Evolutionary conservation across 176 grass and related monocot species (phyloP).

Genomic region (barley (Hordeum vulgare)): DNA sequence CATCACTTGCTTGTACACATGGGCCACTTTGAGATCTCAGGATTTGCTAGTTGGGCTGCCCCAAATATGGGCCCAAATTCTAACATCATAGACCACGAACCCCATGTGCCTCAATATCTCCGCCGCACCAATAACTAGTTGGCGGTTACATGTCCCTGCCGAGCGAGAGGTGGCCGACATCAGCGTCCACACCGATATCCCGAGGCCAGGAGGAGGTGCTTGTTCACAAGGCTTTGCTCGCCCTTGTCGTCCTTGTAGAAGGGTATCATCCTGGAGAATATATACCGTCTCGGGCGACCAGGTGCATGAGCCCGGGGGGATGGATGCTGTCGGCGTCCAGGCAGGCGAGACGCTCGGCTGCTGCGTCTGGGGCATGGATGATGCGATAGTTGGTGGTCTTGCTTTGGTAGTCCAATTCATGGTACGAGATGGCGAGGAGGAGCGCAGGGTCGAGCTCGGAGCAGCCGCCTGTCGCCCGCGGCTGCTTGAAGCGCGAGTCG

Average conservation of each 20-base stretch:
- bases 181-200: slow-evolving; percentile 13
- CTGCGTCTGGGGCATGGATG: too few species aligned
- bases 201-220: background rate
- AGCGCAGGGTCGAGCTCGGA: background rate
- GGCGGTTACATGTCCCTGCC: background rate
- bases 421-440: background rate
- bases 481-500: background rate
- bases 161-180: background rate
- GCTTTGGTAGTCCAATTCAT: too few species aligned
- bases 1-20: too few species aligned
- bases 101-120: background rate
- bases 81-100: too few species aligned
- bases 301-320: background rate
- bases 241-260: too few species aligned
- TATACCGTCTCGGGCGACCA: background rate
- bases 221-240: too few species aligned
- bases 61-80: too few species aligned
- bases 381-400: too few species aligned
- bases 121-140: background rate
- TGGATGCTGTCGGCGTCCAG: background rate
- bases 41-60: too few species aligned
- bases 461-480: background rate
- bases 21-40: too few species aligned
- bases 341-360: background rate
- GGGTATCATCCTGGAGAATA: background rate